These are phyloP conservation scores for Haplographium delicatum DNA, from an alignment of 495 filamentous ascomycete species.

Conservation along the genomic window DNA sequence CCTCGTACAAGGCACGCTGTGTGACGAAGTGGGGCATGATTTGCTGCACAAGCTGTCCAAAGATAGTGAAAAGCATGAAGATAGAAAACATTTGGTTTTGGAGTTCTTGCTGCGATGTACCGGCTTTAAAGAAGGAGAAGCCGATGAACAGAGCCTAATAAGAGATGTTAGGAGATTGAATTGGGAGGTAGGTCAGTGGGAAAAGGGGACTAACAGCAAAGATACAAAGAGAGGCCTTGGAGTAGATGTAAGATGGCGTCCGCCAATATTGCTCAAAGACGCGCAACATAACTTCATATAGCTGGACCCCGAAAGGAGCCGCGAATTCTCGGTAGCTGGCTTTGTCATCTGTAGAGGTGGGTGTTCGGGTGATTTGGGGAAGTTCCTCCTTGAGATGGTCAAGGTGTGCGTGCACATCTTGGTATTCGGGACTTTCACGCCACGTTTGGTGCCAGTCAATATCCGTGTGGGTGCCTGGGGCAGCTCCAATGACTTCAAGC, in stretches of 20 bases:
- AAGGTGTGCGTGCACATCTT: conserved; percentile 62
- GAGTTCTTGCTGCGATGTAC: conserved; percentile 67
- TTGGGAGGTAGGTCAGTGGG: background rate
- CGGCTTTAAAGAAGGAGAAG: conserved; percentile 76
- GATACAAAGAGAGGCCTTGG: conserved; percentile 54
- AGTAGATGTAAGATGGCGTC: conserved; percentile 80
- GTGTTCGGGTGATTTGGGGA: background rate
- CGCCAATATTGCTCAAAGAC: conserved; percentile 91
- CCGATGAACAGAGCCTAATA: conserved; percentile 66
- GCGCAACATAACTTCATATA: conserved; percentile 49
- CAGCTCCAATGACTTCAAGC: conserved; percentile 85
- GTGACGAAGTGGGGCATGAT: conserved; percentile 81
- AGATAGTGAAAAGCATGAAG: conserved; percentile 72
- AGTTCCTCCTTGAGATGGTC: conserved; percentile 49
- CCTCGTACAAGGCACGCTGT: conserved; percentile 77
- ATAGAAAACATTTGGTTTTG: conserved; percentile 86
- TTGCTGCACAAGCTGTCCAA: conserved; percentile 71
- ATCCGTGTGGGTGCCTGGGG: conserved; percentile 69
- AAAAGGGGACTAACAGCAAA: conserved; percentile 17
- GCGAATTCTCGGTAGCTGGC: conserved; percentile 47
- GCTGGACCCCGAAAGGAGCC: conserved; percentile 48
- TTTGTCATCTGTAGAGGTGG: background rate
- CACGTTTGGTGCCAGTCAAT: conserved; percentile 82
- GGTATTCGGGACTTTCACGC: conserved; percentile 70
- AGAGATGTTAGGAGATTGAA: background rate